A percentile compares a stretch with the other conserved stretches of the same genome.
phyloP scores from a whole-genome alignment of 805 yeast species.

The Maudiozyma turicensis region DNA sequence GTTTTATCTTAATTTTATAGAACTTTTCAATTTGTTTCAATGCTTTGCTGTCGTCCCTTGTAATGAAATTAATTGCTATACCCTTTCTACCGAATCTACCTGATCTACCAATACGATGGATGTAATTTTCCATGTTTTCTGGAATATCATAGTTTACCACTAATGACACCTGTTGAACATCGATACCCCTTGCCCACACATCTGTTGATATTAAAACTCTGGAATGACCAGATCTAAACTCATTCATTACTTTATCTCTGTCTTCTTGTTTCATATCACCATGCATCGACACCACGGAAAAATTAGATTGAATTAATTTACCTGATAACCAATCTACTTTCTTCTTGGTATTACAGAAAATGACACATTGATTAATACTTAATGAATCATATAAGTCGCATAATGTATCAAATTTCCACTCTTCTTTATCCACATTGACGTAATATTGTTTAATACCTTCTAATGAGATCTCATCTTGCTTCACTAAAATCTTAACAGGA shows the following conservation, averaged over 20 bases:
- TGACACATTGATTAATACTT: conserved; percentile 94
- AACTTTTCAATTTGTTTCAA: conserved; percentile 82
- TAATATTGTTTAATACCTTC: conserved; percentile 93
- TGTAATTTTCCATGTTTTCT: conserved; percentile 80
- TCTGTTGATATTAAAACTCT: conserved; percentile 90
- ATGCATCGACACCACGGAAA: conserved; percentile 91
- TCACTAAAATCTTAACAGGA: conserved; percentile 89
- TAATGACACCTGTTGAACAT: conserved; percentile 92
- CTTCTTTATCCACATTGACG: conserved; percentile 86
- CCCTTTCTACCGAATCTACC: conserved; percentile 99
- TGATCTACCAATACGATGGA: conserved; percentile 96
- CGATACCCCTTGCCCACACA: conserved; percentile 96
- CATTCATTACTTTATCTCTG: conserved; percentile 90
- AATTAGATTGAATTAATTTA: conserved; percentile 64
- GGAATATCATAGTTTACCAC: conserved; percentile 94
- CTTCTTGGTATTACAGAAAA: conserved; percentile 91
- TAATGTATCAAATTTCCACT: conserved; percentile 88
- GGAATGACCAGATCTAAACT: conserved; percentile 89
- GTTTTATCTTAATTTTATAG: conserved; percentile 82
- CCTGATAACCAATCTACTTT: conserved; percentile 86
- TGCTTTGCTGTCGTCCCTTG: conserved; percentile 62
- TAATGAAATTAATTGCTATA: conserved; percentile 90
- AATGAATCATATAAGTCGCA: conserved; percentile 92
- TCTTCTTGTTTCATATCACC: conserved; percentile 93
- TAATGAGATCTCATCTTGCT: conserved; percentile 88